phyloP scores from a whole-genome alignment of 495 filamentous ascomycete genomes.

The Penicillium robsamsonii region DNA sequence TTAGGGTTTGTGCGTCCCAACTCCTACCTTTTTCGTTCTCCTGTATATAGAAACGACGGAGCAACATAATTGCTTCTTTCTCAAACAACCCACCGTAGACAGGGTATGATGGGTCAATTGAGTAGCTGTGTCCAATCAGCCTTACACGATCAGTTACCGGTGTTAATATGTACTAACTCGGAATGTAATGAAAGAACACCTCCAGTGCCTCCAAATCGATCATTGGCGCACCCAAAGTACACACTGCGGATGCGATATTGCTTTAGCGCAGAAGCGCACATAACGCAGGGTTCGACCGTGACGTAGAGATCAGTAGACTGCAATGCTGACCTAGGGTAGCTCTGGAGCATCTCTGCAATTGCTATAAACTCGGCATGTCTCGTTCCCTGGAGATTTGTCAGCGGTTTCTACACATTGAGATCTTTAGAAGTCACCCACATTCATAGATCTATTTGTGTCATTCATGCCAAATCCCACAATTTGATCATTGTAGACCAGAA shows the following conservation, averaged over 20 bases:
- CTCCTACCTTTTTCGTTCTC: slow-evolving; percentile 80
- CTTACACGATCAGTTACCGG: neutral
- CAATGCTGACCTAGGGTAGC: slow-evolving; percentile 59
- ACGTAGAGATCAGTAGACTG: slow-evolving; percentile 81
- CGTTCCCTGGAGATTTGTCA: slow-evolving; percentile 62
- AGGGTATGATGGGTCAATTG: slow-evolving; percentile 69
- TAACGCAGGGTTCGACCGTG: slow-evolving; percentile 95
- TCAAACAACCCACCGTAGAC: slow-evolving; percentile 80
- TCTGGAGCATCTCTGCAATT: slow-evolving; percentile 59
- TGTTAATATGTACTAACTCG: slow-evolving; percentile 48
- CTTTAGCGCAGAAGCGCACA: slow-evolving; percentile 91
- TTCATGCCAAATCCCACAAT: slow-evolving; percentile 91
- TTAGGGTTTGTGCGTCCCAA: neutral
- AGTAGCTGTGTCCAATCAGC: slow-evolving; percentile 37
- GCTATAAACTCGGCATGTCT: slow-evolving; percentile 93
- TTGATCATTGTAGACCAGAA: slow-evolving; percentile 71
- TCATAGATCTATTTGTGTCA: slow-evolving; percentile 84
- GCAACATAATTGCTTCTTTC: slow-evolving; percentile 84
- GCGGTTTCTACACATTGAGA: neutral
- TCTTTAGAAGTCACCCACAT: slow-evolving; percentile 39
- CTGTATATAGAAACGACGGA: slow-evolving; percentile 93
- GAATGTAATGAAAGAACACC: slow-evolving; percentile 84
- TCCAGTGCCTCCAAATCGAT: slow-evolving; percentile 92
- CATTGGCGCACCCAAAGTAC: slow-evolving; percentile 92
- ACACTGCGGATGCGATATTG: slow-evolving; percentile 80